Conservation (phyloP, 768 basidiomycete species). For the Panaeolus cyanescens region DNA sequence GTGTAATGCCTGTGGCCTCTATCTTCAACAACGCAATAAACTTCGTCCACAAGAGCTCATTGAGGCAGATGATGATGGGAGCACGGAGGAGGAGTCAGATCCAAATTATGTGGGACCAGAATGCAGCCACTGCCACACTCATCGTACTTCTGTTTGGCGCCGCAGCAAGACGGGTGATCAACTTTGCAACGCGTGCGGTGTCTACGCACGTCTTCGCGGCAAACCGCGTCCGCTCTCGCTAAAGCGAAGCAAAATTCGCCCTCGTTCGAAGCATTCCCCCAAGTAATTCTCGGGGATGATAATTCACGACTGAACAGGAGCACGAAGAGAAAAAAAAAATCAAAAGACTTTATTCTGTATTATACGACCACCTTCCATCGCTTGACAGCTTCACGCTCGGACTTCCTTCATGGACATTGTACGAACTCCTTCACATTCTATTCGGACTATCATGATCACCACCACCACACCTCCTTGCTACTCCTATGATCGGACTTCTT, state of each 20-base stretch:
- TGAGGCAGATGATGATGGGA: slow-evolving; percentile 47
- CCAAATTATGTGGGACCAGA: slow-evolving; percentile 43
- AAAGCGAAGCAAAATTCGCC: slow-evolving; percentile 49
- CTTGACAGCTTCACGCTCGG: neutral
- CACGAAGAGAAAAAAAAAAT: too few relatives aligned
- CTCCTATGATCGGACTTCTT: neutral
- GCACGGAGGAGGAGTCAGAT: slow-evolving; percentile 39
- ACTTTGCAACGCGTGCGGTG: slow-evolving; percentile 54
- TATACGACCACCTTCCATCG: neutral
- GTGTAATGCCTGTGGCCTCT: slow-evolving; percentile 51
- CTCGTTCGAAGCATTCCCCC: slow-evolving; percentile 46
- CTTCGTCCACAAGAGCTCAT: slow-evolving; percentile 51
- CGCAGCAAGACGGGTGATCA: slow-evolving; percentile 51
- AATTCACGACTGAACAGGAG: too few relatives aligned
- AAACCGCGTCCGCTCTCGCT: slow-evolving; percentile 47
- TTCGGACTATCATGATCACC: neutral
- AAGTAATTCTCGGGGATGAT: slow-evolving; percentile 13
- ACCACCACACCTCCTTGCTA: neutral
- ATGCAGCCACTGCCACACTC: slow-evolving; percentile 51
- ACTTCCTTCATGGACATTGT: neutral
- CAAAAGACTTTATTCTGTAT: neutral
- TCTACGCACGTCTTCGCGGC: slow-evolving; percentile 47
- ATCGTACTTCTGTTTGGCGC: slow-evolving; percentile 52
- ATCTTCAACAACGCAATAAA: slow-evolving; percentile 48
- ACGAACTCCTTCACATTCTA: neutral